Conservation (phyloP, 2,329 filamentous ascomycete genomes). For the Verticillium isaacii region DNA sequence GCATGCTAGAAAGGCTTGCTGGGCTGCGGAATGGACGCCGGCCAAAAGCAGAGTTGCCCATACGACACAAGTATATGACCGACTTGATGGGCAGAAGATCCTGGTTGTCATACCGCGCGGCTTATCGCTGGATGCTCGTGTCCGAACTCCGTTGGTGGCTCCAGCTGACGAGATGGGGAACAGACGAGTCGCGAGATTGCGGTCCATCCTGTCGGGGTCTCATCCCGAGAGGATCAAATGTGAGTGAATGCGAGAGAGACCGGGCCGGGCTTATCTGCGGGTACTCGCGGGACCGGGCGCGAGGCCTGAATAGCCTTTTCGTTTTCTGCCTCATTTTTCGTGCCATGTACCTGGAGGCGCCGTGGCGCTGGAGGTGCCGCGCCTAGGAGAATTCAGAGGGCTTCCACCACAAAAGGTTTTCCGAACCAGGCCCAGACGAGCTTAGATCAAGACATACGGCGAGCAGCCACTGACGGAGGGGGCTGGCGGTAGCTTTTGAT, state of each 20-base stretch:
- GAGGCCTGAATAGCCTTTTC: neutral
- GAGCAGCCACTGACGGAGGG: neutral
- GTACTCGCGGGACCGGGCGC: neutral
- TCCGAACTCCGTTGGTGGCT: neutral
- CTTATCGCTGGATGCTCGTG: neutral
- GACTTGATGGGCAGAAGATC: no score
- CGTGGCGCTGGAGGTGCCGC: neutral
- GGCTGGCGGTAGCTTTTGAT: neutral
- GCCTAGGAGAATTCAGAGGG: neutral
- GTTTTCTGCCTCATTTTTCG: neutral
- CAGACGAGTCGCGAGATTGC: neutral
- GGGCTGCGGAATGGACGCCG: no score
- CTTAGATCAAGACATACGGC: neutral
- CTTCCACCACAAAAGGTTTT: neutral
- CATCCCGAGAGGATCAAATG: neutral
- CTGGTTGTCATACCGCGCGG: neutral
- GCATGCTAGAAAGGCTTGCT: no score
- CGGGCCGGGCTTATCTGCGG: neutral
- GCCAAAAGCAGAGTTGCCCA: no score
- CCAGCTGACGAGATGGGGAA: neutral
- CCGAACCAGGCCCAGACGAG: neutral
- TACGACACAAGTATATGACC: no score
- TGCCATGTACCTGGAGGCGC: neutral
- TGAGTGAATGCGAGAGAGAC: neutral
- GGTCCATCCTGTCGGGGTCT: neutral